phyloP scores from a whole-genome alignment of 495 filamentous ascomycete species.

The Aspergillus diversus region DNA sequence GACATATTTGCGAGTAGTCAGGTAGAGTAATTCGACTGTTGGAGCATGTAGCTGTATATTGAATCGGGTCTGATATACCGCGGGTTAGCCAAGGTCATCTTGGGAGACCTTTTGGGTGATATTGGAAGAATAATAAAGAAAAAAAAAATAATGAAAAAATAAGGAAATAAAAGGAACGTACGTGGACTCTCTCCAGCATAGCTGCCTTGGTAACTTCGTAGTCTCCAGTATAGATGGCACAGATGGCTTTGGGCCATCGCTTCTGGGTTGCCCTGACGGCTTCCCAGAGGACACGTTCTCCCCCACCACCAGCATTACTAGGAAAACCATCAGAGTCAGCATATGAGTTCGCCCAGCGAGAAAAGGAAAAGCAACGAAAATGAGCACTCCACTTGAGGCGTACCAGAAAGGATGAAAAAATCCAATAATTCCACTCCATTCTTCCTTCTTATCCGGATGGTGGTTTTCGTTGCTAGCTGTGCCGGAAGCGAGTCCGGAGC shows the following conservation, averaged over 20 bases:
- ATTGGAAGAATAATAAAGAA: not conserved
- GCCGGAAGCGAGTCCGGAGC: conserved; percentile 32
- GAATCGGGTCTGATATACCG: conserved; percentile 65
- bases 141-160: not conserved
- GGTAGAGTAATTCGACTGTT: conserved; percentile 84
- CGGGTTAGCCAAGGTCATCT: not conserved
- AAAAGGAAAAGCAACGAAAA: conserved; percentile 8
- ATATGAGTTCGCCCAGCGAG: not conserved
- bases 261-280: conserved; percentile 90
- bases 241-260: conserved; percentile 85
- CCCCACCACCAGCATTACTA: conserved; percentile 94
- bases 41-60: conserved; percentile 88
- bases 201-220: conserved; percentile 78
- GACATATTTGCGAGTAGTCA: conserved; percentile 84
- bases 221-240: conserved; percentile 93
- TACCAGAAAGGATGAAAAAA: conserved; percentile 98
- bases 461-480: conserved; percentile 53
- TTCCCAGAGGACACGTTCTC: conserved; percentile 96
- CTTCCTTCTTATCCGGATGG: conserved; percentile 46
- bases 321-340: conserved; percentile 2
- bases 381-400: conserved; percentile 17
- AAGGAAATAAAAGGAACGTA: conserved; percentile 28
- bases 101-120: not conserved
- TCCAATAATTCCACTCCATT: conserved; percentile 83
- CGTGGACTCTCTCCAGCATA: conserved; percentile 79